These are phyloP conservation scores for Pachyrhizus erosus DNA, from an alignment of 306 rosid genomes.

Conservation along the genomic window DNA sequence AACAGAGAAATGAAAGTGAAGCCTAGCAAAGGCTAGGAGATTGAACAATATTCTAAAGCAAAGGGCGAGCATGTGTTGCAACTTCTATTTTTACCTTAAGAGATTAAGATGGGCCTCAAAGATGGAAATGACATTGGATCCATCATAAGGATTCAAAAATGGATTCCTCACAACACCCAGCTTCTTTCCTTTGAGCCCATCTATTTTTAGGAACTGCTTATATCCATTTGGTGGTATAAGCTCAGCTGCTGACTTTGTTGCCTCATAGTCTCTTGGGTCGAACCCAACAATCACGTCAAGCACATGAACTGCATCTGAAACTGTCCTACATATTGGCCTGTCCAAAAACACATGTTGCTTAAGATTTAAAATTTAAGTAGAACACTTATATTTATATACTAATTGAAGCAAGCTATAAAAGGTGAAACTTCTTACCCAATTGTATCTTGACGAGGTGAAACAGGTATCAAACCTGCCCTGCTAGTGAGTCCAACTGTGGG, in stretches of 20 bases:
- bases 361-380: too few relatives aligned
- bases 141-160: conserved; percentile 45
- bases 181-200: conserved; percentile 73
- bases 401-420: too few relatives aligned
- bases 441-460: too few relatives aligned
- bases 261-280: conserved; percentile 62
- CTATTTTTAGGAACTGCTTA: conserved; percentile 57
- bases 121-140: conserved; percentile 46
- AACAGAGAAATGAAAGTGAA: too few relatives aligned
- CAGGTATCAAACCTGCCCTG: too few relatives aligned
- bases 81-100: conserved; percentile 59
- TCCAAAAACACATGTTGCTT: conserved; percentile 7
- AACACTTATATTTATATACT: neutral
- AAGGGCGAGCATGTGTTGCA: too few relatives aligned
- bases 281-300: conserved; percentile 75
- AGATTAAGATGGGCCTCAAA: conserved; percentile 57
- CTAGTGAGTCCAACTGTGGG: too few relatives aligned
- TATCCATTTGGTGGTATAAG: conserved; percentile 68
- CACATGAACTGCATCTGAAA: conserved; percentile 76
- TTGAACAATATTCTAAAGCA: too few relatives aligned
- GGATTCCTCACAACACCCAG: conserved; percentile 68
- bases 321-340: conserved; percentile 82
- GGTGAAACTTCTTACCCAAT: too few relatives aligned
- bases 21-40: neutral
- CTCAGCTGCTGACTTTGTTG: conserved; percentile 55